Evolutionary conservation across 306 rosid genomes (phyloP).

Genomic region (Sechiopsis laciniata): DNA sequence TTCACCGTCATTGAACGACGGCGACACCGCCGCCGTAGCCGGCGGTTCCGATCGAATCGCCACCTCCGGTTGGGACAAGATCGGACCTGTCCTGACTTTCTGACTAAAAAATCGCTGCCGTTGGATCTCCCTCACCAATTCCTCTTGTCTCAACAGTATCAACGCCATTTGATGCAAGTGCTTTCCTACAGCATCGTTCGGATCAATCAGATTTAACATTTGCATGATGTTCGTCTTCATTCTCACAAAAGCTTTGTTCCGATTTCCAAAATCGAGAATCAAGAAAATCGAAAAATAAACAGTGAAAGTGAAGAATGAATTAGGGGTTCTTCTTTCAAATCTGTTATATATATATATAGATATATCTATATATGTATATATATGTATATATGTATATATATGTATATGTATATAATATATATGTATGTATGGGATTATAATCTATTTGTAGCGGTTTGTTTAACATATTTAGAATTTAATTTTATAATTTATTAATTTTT

Average conservation of each 20-base stretch:
- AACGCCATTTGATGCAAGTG: neutral
- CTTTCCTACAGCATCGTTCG: neutral
- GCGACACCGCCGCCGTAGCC: neutral
- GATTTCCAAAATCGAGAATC: neutral
- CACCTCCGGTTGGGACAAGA: slow-evolving; percentile 14
- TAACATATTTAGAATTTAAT: too few species aligned
- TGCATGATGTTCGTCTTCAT: neutral
- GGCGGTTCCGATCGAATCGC: neutral
- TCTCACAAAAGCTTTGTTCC: neutral
- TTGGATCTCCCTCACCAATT: neutral
- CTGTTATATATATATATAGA: too few species aligned
- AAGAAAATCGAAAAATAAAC: neutral
- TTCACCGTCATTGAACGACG: neutral
- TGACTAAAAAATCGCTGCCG: slow-evolving; percentile 1
- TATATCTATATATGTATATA: too few species aligned
- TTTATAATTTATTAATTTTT: too few species aligned
- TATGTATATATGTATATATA: too few species aligned
- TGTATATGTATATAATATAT: too few species aligned
- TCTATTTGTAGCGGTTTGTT: too few species aligned
- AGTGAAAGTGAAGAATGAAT: too few species aligned
- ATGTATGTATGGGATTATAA: too few species aligned
- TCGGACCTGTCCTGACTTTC: slow-evolving; percentile 16
- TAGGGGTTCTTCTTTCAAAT: too few species aligned
- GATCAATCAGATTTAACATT: neutral
- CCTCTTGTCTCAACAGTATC: slow-evolving; percentile 7